Conservation (phyloP, 1,284 basidiomycete species). For the Ceratobasidium sp. region DNA sequence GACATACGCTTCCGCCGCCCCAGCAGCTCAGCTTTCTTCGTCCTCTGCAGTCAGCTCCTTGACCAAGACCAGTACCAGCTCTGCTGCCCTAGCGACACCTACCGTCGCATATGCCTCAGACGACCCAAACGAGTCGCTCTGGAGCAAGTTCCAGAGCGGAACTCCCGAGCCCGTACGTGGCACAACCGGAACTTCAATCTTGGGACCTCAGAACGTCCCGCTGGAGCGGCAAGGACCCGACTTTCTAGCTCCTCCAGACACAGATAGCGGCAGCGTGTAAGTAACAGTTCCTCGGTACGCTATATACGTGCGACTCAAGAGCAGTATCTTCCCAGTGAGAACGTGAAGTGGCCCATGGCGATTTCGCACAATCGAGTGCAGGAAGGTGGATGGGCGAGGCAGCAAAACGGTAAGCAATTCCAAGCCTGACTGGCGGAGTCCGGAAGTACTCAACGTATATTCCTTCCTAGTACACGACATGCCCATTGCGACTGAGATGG, state of each 20-base stretch:
- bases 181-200: constrained; percentile 49
- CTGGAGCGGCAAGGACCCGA: constrained; percentile 43
- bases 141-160: constrained; percentile 23
- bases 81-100: constrained; percentile 19
- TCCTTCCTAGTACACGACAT: constrained; percentile 50
- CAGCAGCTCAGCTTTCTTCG: not conserved
- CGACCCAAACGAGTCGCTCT: constrained; percentile 35
- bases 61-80: too few relatives aligned
- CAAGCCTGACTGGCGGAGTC: too few relatives aligned
- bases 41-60: not conserved
- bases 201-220: constrained; percentile 49
- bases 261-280: constrained; percentile 53
- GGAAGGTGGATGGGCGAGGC: constrained; percentile 55
- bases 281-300: not conserved
- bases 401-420: constrained; percentile 49
- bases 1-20: not conserved
- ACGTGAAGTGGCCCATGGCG: constrained; percentile 55
- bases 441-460: too few relatives aligned
- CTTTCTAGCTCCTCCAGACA: constrained; percentile 51
- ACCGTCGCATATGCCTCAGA: constrained; percentile 42
- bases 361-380: constrained; percentile 55
- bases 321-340: constrained; percentile 29
- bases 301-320: too few relatives aligned
- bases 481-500: constrained; percentile 50
- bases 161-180: constrained; percentile 49